Evolutionary conservation across 805 yeast species (phyloP).

Genomic region (Schizosaccharomyces octosporus): DNA sequence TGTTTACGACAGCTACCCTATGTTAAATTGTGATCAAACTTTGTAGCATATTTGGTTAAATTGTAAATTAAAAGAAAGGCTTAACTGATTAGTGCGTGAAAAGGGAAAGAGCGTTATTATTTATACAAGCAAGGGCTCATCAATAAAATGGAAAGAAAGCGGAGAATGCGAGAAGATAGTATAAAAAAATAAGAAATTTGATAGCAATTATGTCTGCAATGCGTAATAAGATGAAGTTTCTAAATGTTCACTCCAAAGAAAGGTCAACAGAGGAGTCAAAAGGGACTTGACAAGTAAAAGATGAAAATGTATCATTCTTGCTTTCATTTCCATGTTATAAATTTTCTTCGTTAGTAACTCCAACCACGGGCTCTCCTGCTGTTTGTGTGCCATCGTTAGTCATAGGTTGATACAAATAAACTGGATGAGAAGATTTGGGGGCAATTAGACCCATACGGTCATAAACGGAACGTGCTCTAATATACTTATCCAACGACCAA

Average conservation of each 20-base stretch:
- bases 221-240: too few relatives aligned
- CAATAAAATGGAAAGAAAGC: not conserved
- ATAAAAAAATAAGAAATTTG: not conserved
- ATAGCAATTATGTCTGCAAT: not conserved
- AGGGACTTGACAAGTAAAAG: not conserved
- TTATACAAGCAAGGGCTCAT: not conserved
- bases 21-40: not conserved
- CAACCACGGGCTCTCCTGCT: not conserved
- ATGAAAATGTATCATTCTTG: not conserved
- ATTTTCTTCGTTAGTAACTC: not conserved
- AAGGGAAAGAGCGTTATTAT: not conserved
- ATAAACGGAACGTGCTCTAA: conserved; percentile 52
- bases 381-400: not conserved
- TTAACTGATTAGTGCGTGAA: too few relatives aligned
- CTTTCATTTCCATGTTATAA: too few relatives aligned
- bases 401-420: not conserved
- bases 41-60: too few relatives aligned
- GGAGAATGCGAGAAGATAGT: not conserved
- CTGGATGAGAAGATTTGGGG: conserved; percentile 9
- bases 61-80: too few relatives aligned
- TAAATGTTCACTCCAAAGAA: too few relatives aligned
- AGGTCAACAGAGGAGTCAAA: not conserved
- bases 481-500: conserved; percentile 48
- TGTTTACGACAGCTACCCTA: too few relatives aligned
- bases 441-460: conserved; percentile 51